Conservation (phyloP, 2,329 filamentous ascomycete species). For the Botryotinia calthae region DNA sequence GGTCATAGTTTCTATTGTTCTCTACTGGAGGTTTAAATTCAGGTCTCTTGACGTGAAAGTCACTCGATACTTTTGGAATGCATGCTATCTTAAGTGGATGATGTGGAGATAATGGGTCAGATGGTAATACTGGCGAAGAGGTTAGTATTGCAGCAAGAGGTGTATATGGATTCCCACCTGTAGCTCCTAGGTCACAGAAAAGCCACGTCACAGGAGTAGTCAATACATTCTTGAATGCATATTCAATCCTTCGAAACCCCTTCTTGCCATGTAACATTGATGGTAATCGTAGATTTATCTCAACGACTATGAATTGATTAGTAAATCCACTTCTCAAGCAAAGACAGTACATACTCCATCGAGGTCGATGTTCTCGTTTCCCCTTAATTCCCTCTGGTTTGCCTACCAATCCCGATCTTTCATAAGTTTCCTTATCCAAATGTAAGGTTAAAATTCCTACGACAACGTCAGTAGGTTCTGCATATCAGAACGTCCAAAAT, state of each 20-base stretch:
- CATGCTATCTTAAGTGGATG: slow-evolving; percentile 46
- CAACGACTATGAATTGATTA: slow-evolving; percentile 58
- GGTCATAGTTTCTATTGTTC: slow-evolving; percentile 40
- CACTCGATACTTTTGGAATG: slow-evolving; percentile 31
- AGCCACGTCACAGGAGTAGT: slow-evolving; percentile 70
- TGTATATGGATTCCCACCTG: slow-evolving; percentile 42
- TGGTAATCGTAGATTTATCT: slow-evolving; percentile 69
- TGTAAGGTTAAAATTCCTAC: slow-evolving; percentile 71
- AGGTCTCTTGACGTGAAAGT: slow-evolving; percentile 37
- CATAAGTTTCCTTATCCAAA: slow-evolving; percentile 77
- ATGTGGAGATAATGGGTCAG: slow-evolving; percentile 50
- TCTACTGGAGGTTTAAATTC: slow-evolving; percentile 36
- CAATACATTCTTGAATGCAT: slow-evolving; percentile 63
- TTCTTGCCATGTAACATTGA: slow-evolving; percentile 63
- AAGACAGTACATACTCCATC: slow-evolving; percentile 61
- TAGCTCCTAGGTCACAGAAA: slow-evolving; percentile 61
- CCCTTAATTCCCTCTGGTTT: slow-evolving; percentile 61
- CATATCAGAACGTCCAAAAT: too few species aligned
- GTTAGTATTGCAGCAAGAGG: slow-evolving; percentile 21
- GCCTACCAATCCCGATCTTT: slow-evolving; percentile 77
- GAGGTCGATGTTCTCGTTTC: slow-evolving; percentile 58
- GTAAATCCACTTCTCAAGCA: slow-evolving; percentile 20
- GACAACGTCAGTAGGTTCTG: neutral
- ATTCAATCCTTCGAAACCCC: slow-evolving; percentile 36
- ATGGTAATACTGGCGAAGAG: slow-evolving; percentile 43